Evolutionary conservation across 768 basidiomycete species (phyloP).

Genomic region (Phylloporus scabripes): DNA sequence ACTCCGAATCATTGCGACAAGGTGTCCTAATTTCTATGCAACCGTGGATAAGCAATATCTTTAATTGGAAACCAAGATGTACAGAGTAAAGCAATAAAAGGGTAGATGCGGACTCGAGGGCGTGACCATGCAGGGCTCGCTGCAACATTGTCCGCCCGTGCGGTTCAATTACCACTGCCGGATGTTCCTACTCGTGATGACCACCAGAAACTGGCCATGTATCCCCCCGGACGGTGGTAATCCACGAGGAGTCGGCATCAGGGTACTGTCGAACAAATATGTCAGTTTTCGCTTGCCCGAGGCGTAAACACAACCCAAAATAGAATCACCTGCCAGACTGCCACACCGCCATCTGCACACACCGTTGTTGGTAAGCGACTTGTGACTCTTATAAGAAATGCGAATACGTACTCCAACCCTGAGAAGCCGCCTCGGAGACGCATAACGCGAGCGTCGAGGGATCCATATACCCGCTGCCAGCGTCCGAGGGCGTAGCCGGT

Average conservation of each 20-base stretch:
- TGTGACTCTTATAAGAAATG: background rate
- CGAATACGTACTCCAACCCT: conserved; percentile 60
- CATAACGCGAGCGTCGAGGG: conserved; percentile 52
- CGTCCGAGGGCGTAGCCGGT: conserved; percentile 38
- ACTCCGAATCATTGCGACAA: background rate
- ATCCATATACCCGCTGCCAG: conserved; percentile 50
- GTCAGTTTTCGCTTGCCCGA: background rate
- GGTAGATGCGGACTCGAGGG: background rate
- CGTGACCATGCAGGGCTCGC: too few relatives aligned
- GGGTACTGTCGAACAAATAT: conserved; percentile 26
- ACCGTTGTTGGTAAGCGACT: background rate
- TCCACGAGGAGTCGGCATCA: conserved; percentile 35
- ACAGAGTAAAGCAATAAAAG: background rate
- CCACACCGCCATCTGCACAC: conserved; percentile 31
- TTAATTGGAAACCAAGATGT: background rate
- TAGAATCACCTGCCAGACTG: conserved; percentile 33
- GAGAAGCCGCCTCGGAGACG: conserved; percentile 48
- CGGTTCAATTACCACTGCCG: background rate
- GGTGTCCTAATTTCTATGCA: too few relatives aligned
- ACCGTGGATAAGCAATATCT: too few relatives aligned
- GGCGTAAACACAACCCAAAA: background rate
- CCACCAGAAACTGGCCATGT: background rate
- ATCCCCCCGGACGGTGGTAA: conserved; percentile 16
- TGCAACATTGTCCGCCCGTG: background rate
- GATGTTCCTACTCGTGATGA: background rate